Conservation (phyloP, 192 early-diverging fungal species). For the Backusella luteola region DNA sequence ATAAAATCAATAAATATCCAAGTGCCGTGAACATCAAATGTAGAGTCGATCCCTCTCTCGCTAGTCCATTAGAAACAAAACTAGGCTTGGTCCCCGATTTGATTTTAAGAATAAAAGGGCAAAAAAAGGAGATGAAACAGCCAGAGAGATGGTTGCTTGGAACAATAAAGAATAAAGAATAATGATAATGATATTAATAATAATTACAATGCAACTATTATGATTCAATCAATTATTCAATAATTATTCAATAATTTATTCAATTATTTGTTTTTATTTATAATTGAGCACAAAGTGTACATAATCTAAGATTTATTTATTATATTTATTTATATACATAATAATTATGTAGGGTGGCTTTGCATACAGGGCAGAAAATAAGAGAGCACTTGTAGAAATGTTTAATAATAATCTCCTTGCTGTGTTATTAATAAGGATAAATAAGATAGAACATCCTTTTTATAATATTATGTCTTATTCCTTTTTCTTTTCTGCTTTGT, state of each 20-base stretch:
- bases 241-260: too few species aligned
- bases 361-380: neutral
- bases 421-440: neutral
- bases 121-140: neutral
- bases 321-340: neutral
- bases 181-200: neutral
- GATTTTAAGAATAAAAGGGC: neutral
- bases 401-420: neutral
- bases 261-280: neutral
- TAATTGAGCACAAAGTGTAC: neutral
- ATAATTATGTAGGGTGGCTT: neutral
- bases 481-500: neutral
- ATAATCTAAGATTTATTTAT: slow-evolving; percentile 2
- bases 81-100: neutral
- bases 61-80: neutral
- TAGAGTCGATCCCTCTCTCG: neutral
- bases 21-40: neutral
- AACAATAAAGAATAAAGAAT: neutral
- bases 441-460: too few species aligned
- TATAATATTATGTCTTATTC: too few species aligned
- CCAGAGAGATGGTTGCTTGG: neutral
- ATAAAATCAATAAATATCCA: neutral
- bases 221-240: neutral
- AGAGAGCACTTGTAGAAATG: neutral
- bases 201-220: neutral